Evolutionary conservation across 345 rosid species (phyloP).

Genomic region (Limnanthes douglasii): DNA sequence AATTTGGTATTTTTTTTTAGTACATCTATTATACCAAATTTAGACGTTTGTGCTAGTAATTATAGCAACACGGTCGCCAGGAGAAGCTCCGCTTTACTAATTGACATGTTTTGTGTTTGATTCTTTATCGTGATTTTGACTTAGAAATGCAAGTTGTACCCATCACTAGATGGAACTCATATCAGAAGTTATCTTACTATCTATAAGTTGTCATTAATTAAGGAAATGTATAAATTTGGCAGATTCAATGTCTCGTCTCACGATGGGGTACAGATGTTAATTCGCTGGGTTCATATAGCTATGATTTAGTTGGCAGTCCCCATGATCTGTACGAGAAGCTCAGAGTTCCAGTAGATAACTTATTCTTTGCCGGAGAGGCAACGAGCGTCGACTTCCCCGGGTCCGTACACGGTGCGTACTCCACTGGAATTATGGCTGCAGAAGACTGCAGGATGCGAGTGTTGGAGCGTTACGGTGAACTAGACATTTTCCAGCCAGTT

Average conservation of each 20-base stretch:
- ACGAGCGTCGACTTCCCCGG: constrained; percentile 66
- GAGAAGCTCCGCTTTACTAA: no score
- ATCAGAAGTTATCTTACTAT: no score
- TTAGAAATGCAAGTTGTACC: background rate
- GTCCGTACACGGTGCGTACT: constrained; percentile 84
- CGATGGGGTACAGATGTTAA: constrained; percentile 66
- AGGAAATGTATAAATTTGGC: no score
- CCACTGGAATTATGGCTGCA: constrained; percentile 81
- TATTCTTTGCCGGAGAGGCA: constrained; percentile 98
- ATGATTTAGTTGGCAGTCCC: constrained; percentile 63
- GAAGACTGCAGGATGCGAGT: constrained; percentile 93
- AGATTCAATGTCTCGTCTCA: constrained; percentile 71
- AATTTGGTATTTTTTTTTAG: background rate
- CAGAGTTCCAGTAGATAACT: constrained; percentile 76
- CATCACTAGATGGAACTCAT: no score
- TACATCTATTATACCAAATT: background rate
- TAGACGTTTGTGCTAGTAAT: no score
- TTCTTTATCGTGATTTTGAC: background rate
- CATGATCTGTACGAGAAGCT: constrained; percentile 80
- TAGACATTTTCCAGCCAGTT: constrained; percentile 64
- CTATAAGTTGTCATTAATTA: no score
- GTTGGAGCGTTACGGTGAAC: constrained; percentile 71
- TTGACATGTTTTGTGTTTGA: background rate
- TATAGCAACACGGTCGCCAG: no score
- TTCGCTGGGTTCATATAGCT: constrained; percentile 84